Evolutionary conservation across 805 yeast genomes (phyloP), one percentile per base, ranked within the genome.

Genomic region (Barnettozyma californica): DNA sequence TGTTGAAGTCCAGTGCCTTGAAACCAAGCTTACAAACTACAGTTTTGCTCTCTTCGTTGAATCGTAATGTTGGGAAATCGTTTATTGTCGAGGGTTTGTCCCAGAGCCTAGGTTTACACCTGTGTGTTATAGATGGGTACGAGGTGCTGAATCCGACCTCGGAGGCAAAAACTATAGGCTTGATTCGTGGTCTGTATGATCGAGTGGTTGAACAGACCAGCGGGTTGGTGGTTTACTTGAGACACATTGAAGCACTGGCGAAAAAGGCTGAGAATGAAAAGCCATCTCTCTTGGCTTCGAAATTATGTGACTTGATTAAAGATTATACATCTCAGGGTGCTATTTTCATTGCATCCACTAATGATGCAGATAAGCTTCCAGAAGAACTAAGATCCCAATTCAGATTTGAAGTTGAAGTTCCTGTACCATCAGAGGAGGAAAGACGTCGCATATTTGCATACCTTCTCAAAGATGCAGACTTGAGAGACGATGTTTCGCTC

Each of bases 361-460:
- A 80, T 52, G 88, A 88, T 52, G 68, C 80, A 2, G 96, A 88
- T 55, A 72, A 75, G 45, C 62, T 92, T 13, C 78, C 87, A 23
- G 86, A 81, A 44, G 73, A 75, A 19, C 65, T 90, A 2, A 75
- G 95, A 54, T 77, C 85, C 43, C 71, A 76, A 40, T 74, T 90
- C 57, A 86, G 83, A 59, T 91, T 90, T 65, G 96, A 88, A 59
- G 69, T 91, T 18, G 78, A 77, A 16, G 72, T 92, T 9, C 75
- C 79, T 3, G 95, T 90, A 1, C 97, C 98, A 0, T 71, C 75
- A 19, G 97, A 92, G 61, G 48, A 56, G 1, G 97, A 94, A 65
- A 76, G 99, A 58, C 62, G 57, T 26, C 68, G 68, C 23, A 83
- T 92, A 3, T 83, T 91, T 61, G 60, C 69, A 43, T 76, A 75